Percentiles rank a stretch among this genome's conserved stretches.
Conservation (phyloP, 257 asterid genomes). For the Salvia hispanica region DNA sequence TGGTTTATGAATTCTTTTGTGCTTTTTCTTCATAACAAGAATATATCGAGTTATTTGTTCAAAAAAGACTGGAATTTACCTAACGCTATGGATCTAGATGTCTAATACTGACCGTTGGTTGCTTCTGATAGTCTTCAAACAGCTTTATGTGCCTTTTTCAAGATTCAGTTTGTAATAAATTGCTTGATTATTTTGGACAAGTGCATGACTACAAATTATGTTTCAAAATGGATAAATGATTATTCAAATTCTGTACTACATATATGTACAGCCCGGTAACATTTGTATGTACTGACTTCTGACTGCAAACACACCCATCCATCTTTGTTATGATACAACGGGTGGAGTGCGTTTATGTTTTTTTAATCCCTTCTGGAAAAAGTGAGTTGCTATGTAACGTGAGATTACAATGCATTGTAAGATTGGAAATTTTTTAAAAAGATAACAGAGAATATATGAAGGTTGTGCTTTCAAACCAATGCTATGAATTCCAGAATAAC, state of each 20-base stretch:
- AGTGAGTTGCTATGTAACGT: neutral
- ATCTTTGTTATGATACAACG: neutral
- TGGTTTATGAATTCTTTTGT: constrained; percentile 15
- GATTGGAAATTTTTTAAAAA: neutral
- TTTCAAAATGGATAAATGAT: neutral
- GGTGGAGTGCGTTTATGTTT: neutral
- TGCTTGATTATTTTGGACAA: constrained; percentile 9
- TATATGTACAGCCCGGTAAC: too few species aligned
- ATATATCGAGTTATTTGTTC: constrained; percentile 8
- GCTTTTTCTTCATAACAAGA: constrained; percentile 16
- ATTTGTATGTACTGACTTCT: neutral
- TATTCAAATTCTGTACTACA: too few species aligned
- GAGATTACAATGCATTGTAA: constrained; percentile 5
- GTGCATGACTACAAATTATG: neutral
- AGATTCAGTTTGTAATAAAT: constrained; percentile 1
- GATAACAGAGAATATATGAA: neutral
- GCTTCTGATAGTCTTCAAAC: neutral
- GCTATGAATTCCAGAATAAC: neutral
- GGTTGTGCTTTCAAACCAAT: constrained; percentile 13
- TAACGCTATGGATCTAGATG: neutral
- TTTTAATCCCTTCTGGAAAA: neutral
- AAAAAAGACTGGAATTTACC: neutral
- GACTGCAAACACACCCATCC: neutral
- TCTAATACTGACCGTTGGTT: neutral
- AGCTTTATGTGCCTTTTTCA: constrained; percentile 13